phyloP scores from a whole-genome alignment of 225 moss, liverwort and hornwort genomes.

The Pleurozium schreberi region DNA sequence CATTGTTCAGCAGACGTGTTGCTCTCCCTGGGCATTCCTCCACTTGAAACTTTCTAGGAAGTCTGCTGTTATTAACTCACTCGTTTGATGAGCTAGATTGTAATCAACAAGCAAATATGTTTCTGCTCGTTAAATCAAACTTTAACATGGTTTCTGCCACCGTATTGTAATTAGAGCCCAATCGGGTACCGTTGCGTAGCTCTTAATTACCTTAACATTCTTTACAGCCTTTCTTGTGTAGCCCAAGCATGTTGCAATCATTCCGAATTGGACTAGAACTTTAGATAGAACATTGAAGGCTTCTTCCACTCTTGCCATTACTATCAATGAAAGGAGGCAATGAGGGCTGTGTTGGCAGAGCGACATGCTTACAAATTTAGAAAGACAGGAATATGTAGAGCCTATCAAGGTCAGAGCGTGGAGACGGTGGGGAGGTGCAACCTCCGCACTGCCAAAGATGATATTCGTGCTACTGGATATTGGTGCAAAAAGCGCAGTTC shows the following conservation, averaged over 20 bases:
- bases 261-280: neutral
- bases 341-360: neutral
- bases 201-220: neutral
- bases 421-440: neutral
- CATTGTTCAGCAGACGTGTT: neutral
- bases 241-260: neutral
- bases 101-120: neutral
- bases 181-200: neutral
- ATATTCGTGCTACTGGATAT: neutral
- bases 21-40: neutral
- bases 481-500: neutral
- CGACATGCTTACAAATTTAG: neutral
- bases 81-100: neutral
- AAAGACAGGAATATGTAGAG: neutral
- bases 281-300: neutral
- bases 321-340: neutral
- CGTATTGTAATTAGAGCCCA: neutral
- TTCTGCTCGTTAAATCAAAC: neutral
- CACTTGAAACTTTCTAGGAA: neutral
- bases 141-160: neutral
- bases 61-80: neutral
- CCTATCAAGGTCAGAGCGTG: neutral
- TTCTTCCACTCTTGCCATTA: neutral
- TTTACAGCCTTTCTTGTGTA: neutral
- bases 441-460: neutral